These are phyloP conservation scores for Globisporangium viniferum DNA, from an alignment of 352 stramenopile species.

Conservation along the genomic window DNA sequence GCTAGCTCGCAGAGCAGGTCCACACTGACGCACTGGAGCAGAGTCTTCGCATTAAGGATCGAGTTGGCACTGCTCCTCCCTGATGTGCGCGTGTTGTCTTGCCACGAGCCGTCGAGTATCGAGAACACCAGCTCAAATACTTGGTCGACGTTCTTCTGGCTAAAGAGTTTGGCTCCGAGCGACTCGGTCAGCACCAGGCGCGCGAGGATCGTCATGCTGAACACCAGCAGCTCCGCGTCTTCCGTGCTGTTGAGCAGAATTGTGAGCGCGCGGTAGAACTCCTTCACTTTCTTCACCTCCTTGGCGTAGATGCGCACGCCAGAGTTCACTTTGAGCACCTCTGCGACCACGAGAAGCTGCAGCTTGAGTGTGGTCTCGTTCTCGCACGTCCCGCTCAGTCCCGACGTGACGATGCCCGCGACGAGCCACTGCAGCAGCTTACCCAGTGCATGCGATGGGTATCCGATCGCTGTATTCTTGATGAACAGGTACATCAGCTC, in stretches of 20 bases:
- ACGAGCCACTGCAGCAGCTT: constrained; percentile 71
- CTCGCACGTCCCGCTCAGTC: constrained; percentile 39
- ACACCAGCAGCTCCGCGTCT: constrained; percentile 69
- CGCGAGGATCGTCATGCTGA: constrained; percentile 73
- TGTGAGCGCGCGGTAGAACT: constrained; percentile 78
- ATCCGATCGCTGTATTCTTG: constrained; percentile 52
- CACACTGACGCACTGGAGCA: constrained; percentile 59
- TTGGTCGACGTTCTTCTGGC: constrained; percentile 77
- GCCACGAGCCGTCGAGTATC: constrained; percentile 57
- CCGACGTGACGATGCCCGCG: constrained; percentile 36
- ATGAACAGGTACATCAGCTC: constrained; percentile 62
- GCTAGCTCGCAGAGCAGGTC: constrained; percentile 70
- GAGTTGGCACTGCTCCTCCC: constrained; percentile 16
- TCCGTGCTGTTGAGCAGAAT: constrained; percentile 80
- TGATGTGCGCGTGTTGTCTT: constrained; percentile 19
- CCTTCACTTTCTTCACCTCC: constrained; percentile 77
- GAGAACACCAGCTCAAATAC: constrained; percentile 71
- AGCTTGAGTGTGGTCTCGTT: constrained; percentile 56
- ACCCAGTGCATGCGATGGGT: constrained; percentile 64
- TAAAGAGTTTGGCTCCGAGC: constrained; percentile 79
- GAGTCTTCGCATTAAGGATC: constrained; percentile 30
- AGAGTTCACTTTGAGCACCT: constrained; percentile 67
- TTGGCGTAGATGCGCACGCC: constrained; percentile 76
- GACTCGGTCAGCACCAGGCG: constrained; percentile 68
- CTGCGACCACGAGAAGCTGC: constrained; percentile 61